Evolutionary conservation across 148 eudicot species (phyloP).

Genomic region (Silene latifolia): DNA sequence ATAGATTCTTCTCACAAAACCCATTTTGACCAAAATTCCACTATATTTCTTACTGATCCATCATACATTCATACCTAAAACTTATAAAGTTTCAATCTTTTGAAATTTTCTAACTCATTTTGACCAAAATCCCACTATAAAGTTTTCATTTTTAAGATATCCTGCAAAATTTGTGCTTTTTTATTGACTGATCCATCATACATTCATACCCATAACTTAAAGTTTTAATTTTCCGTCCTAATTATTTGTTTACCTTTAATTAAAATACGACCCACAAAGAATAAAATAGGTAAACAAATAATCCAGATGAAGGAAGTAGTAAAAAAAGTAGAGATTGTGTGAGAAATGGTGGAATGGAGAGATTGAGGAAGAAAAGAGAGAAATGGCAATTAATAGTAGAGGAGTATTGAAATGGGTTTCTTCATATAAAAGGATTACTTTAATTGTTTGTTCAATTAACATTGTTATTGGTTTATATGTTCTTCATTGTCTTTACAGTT

Average conservation of each 20-base stretch:
- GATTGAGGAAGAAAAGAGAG: slow-evolving; percentile 16
- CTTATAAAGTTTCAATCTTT: neutral
- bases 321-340: no score
- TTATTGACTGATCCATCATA: neutral
- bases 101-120: no score
- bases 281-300: no score
- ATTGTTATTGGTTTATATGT: slow-evolving; percentile 66
- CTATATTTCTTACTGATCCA: neutral
- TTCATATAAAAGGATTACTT: slow-evolving; percentile 68
- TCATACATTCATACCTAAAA: neutral
- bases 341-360: slow-evolving; percentile 44
- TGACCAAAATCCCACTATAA: neutral
- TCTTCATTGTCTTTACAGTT: slow-evolving; percentile 61
- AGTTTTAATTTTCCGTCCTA: neutral
- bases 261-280: no score
- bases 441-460: slow-evolving; percentile 73
- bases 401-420: slow-evolving; percentile 55
- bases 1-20: neutral
- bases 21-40: neutral
- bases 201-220: neutral
- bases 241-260: no score
- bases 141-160: no score
- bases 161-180: neutral
- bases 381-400: slow-evolving; percentile 55
- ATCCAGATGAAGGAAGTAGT: no score